Conservation (phyloP, 306 rosid genomes). For the Quercus glauca region DNA sequence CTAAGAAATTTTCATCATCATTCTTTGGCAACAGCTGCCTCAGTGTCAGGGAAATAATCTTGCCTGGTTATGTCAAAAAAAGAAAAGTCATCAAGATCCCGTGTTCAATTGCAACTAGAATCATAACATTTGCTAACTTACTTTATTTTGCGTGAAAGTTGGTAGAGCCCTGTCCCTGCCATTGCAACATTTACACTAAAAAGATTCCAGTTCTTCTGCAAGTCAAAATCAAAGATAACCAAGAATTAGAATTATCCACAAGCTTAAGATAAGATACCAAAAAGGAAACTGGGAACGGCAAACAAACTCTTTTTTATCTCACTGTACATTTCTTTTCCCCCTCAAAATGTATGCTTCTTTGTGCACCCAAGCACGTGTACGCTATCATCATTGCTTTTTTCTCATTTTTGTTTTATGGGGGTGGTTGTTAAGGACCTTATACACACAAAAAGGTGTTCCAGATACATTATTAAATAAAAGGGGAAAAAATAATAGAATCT, state of each 20-base stretch:
- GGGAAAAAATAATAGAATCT: not conserved
- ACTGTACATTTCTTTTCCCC: not conserved
- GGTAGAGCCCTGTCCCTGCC: constrained; percentile 92
- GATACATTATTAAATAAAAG: not conserved
- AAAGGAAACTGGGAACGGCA: too few species aligned
- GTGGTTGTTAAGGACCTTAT: not conserved
- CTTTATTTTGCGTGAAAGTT: constrained; percentile 79
- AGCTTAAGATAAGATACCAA: not conserved
- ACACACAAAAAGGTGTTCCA: not conserved
- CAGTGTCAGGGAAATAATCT: constrained; percentile 61
- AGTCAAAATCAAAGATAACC: not conserved
- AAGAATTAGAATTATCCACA: not conserved
- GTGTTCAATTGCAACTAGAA: constrained; percentile 6
- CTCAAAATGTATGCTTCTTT: not conserved
- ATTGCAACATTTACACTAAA: constrained; percentile 85
- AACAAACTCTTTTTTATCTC: too few species aligned
- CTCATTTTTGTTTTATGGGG: not conserved
- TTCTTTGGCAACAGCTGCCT: constrained; percentile 54
- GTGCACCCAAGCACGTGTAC: not conserved
- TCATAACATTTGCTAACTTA: constrained; percentile 28
- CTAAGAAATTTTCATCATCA: constrained; percentile 51
- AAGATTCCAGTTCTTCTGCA: constrained; percentile 97
- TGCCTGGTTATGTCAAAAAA: constrained; percentile 46
- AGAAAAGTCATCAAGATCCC: constrained; percentile 5
- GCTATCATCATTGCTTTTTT: not conserved